phyloP scores from a whole-genome alignment of 2,329 filamentous ascomycete genomes.

The Podosphaera xanthii region DNA sequence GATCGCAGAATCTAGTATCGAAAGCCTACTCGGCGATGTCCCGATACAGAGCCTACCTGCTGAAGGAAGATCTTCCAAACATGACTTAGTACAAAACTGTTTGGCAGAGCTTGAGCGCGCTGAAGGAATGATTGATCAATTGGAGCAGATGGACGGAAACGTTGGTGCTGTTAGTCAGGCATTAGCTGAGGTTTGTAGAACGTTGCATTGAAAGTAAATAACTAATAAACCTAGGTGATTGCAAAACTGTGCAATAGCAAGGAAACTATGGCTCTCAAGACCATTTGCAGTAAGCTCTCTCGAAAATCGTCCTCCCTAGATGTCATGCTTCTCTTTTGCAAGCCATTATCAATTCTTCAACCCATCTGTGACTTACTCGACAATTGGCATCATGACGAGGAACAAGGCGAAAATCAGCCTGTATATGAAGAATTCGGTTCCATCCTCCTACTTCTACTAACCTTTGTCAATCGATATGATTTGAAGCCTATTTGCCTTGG shows the following conservation, averaged over 20 bases:
- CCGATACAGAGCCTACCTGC: conserved; percentile 59
- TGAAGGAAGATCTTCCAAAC: conserved; percentile 53
- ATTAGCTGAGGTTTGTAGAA: conserved; percentile 35
- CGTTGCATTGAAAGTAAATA: background rate
- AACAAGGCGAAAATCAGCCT: conserved; percentile 65
- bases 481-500: conserved; percentile 43
- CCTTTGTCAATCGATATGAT: conserved; percentile 54
- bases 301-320: conserved; percentile 51
- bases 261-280: conserved; percentile 61
- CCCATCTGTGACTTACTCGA: conserved; percentile 57
- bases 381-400: conserved; percentile 60
- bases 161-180: conserved; percentile 67
- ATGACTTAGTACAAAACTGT: conserved; percentile 57
- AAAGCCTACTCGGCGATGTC: conserved; percentile 61
- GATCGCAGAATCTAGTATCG: conserved; percentile 56
- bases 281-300: conserved; percentile 48
- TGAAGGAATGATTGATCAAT: conserved; percentile 53
- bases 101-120: conserved; percentile 51
- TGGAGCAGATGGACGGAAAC: conserved; percentile 82
- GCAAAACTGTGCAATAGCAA: conserved; percentile 45
- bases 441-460: conserved; percentile 48
- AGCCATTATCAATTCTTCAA: conserved; percentile 42
- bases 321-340: conserved; percentile 54
- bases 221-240: conserved; percentile 29
- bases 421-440: conserved; percentile 72